Percentiles rank a stretch among this genome's conserved stretches.
These are phyloP conservation scores for Xylariaceae sp. DNA, from an alignment of 2,329 filamentous ascomycete genomes.

Conservation along the genomic window DNA sequence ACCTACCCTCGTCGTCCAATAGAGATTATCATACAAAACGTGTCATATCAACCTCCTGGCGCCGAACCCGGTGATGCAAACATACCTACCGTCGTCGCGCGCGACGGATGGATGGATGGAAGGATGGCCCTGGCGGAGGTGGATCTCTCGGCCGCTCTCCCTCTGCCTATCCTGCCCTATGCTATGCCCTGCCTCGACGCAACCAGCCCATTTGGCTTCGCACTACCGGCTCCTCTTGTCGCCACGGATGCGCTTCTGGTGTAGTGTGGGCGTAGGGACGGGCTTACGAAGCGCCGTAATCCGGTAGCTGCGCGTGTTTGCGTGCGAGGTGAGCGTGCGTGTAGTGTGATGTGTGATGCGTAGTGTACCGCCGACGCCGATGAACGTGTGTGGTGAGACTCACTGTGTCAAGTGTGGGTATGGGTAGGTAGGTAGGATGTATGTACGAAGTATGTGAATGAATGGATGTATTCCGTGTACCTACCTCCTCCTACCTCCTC, in stretches of 20 bases:
- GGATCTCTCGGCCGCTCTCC: not conserved
- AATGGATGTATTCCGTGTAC: not conserved
- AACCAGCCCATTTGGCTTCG: not conserved
- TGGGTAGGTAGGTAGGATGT: not conserved
- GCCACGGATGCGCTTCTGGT: not conserved
- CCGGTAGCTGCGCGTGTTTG: not conserved
- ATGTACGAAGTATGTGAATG: not conserved
- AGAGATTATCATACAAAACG: constrained; percentile 15
- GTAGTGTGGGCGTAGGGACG: not conserved
- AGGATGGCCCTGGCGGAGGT: not conserved
- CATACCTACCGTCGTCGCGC: not conserved
- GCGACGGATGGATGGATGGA: not conserved
- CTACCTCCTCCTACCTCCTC: no score
- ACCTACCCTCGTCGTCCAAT: not conserved
- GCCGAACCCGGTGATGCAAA: constrained; percentile 12
- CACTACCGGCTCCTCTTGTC: not conserved
- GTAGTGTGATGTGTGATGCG: not conserved
- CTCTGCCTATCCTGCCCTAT: not conserved
- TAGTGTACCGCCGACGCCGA: no score
- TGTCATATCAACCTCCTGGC: constrained; percentile 16
- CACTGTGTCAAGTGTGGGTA: not conserved
- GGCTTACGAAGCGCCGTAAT: not conserved
- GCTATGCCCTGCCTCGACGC: not conserved
- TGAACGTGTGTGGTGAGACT: no score
- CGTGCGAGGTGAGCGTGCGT: not conserved